Evolutionary conservation across 306 rosid species (phyloP).

Genomic region (Sicyos baderoa): DNA sequence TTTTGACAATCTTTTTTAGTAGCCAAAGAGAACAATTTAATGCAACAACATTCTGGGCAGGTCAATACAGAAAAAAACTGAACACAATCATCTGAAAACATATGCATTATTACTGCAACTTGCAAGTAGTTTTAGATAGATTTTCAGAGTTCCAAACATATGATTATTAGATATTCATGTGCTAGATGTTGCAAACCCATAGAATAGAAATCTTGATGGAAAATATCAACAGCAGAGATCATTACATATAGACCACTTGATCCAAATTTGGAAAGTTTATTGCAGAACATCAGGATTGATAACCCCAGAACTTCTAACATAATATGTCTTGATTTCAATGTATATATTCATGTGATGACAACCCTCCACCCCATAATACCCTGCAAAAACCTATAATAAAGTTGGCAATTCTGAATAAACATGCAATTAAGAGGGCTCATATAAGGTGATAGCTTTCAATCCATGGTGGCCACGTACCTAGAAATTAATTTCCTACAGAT

Average conservation of each 20-base stretch:
- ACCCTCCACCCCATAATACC: background rate
- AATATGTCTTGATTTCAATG: background rate
- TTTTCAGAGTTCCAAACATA: background rate
- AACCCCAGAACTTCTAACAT: background rate
- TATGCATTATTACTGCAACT: background rate
- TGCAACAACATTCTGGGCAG: background rate
- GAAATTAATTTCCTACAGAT: too few species aligned
- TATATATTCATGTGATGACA: background rate
- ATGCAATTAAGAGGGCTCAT: background rate
- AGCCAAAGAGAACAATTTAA: background rate
- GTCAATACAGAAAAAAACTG: background rate
- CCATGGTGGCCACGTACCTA: too few species aligned
- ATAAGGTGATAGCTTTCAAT: too few species aligned
- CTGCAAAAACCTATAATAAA: background rate
- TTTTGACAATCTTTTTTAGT: background rate
- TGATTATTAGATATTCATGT: background rate
- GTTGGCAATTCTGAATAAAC: background rate
- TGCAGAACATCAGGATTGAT: background rate
- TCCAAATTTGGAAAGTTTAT: background rate
- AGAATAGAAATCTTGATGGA: background rate
- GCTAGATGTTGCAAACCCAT: background rate
- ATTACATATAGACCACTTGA: background rate
- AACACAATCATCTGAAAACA: slow-evolving; percentile 9
- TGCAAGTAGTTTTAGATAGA: background rate
- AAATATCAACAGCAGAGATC: background rate